phyloP scores from a whole-genome alignment of 768 basidiomycete genomes.

The Leccinum longicurvipes region DNA sequence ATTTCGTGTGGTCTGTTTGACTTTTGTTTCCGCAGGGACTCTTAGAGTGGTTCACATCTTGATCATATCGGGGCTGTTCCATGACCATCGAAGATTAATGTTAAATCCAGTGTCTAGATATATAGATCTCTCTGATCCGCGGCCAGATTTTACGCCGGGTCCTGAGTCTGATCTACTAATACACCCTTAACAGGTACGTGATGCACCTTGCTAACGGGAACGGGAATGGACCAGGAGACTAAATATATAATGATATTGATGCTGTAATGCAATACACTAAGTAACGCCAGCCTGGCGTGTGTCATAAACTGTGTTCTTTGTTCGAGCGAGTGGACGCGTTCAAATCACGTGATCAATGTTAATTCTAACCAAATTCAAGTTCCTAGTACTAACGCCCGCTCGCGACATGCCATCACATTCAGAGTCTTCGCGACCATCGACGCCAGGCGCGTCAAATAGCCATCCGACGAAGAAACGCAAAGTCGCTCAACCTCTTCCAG shows the following conservation, averaged over 20 bases:
- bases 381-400: neutral
- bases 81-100: neutral
- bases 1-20: neutral
- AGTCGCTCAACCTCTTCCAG: conserved; percentile 36
- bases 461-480: conserved; percentile 49
- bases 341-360: conserved; percentile 18
- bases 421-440: conserved; percentile 34
- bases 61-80: neutral
- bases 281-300: too few relatives aligned
- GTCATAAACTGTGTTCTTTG: neutral
- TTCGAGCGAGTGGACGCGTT: neutral
- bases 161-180: neutral
- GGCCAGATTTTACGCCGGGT: neutral
- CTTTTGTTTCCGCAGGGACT: neutral
- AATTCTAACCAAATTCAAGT: neutral
- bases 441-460: conserved; percentile 21
- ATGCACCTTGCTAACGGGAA: neutral
- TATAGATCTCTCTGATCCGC: neutral
- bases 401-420: conserved; percentile 18
- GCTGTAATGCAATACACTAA: neutral
- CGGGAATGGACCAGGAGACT: neutral
- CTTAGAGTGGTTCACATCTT: neutral
- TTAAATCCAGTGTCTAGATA: neutral
- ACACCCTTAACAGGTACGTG: neutral
- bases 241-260: neutral